phyloP scores from a whole-genome alignment of 1,139 yeast species.

The Nakaseomyces sp. region DNA sequence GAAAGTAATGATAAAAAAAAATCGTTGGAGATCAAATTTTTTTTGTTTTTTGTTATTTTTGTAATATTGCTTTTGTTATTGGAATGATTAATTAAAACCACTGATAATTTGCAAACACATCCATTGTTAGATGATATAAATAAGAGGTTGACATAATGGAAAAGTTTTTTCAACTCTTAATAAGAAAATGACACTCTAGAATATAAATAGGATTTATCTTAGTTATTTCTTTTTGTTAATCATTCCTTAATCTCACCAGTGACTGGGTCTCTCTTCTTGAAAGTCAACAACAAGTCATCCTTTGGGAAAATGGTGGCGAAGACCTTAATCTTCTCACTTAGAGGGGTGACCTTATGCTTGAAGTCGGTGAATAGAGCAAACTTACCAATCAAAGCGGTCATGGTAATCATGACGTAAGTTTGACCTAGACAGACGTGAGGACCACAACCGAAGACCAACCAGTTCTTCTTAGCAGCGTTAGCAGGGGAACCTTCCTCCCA shows the following conservation, averaged over 20 bases:
- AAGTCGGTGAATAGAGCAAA: slow-evolving; percentile 72
- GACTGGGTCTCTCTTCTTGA: slow-evolving; percentile 51
- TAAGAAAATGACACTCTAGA: background rate
- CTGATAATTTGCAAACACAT: background rate
- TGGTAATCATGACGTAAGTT: slow-evolving; percentile 82
- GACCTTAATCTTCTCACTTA: slow-evolving; percentile 85
- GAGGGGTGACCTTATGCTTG: slow-evolving; percentile 69
- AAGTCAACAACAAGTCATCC: slow-evolving; percentile 79
- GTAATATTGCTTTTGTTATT: no score
- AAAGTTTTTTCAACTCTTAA: no score
- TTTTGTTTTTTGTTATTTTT: no score
- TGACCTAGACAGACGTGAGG: slow-evolving; percentile 95
- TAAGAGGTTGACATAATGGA: background rate
- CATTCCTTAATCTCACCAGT: slow-evolving; percentile 27
- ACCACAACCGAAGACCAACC: slow-evolving; percentile 96
- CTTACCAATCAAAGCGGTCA: slow-evolving; percentile 86
- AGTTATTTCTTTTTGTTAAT: background rate
- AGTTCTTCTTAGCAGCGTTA: slow-evolving; percentile 62
- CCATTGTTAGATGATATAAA: background rate
- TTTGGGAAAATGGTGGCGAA: slow-evolving; percentile 97
- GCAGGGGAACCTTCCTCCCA: slow-evolving; percentile 71
- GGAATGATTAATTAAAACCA: no score
- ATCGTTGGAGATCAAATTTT: no score
- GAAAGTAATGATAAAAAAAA: background rate
- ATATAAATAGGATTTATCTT: background rate